Evolutionary conservation across 31 red algal species (phyloP), one percentile per base, ranked within the genome.

Genomic region (Endocladia muricata): DNA sequence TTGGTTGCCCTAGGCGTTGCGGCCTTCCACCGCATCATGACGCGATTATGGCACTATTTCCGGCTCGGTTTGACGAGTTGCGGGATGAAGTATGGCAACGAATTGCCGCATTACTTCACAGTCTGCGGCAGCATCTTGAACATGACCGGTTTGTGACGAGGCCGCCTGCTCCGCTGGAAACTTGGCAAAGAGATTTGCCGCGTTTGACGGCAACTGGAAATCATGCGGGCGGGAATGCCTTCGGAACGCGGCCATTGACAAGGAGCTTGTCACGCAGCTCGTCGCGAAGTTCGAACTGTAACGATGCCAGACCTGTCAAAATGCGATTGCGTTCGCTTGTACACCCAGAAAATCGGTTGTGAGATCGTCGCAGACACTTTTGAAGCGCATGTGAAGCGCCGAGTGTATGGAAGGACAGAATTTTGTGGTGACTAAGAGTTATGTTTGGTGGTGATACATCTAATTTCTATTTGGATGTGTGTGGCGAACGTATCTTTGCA

Each of bases 51-150:
- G 59, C 36, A 9, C 4, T 74, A 19, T 49, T 80, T 4, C 80
- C 80, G 21, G 68, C 33, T 23, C 48, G 80, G 5, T 84, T 84
- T 74, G 80, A 84, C 13, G 69, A 73, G 32, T 37, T 84, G 2
- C 44, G 80, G 55, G 80, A 84, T 60, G 80, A 74, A 35, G 80
- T 84, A 19, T 74, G 65, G 58, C 36, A 73, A 55, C 37, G 80
- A 28, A 84, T 84, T 55, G 68, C 55, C 6, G 69, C 66, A 2
- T 37, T 84, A 48, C 55, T 84, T 32, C 56, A 55, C 9, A 47
- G 69, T 21, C 33, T 84, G 54, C 68, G 57, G 4, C 56, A 73
- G 11, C 67, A 64, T 26, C 33, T 84, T 13, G 80, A 84, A 25
- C 41, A 49, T 3, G 69, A 84, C n/a, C n/a, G n/a, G n/a, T n/a